Evolutionary conservation across 108 stramenopile species (phyloP).

Genomic region (Schizochytrium sp.): DNA sequence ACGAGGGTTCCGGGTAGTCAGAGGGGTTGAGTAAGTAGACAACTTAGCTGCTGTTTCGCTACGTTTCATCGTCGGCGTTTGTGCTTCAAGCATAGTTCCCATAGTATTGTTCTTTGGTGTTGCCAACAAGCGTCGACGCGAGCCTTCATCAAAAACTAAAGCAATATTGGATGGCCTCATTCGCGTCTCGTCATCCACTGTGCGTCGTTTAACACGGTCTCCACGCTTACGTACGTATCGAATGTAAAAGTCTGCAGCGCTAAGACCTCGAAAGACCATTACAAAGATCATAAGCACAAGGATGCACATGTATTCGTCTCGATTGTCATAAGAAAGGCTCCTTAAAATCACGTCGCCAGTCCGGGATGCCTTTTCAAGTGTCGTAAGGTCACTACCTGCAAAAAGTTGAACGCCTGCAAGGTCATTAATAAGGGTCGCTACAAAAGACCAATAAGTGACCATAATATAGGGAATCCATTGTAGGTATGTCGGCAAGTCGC

Average conservation of each 20-base stretch:
- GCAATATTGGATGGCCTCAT: not conserved
- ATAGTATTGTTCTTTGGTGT: slow-evolving; percentile 31
- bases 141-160: not conserved
- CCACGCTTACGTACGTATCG: slow-evolving; percentile 46
- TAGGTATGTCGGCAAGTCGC: slow-evolving; percentile 15
- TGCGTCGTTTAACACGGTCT: slow-evolving; percentile 5
- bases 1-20: not conserved
- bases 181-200: not conserved
- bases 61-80: slow-evolving; percentile 47
- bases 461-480: slow-evolving; percentile 16
- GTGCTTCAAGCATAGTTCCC: slow-evolving; percentile 54
- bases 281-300: not conserved
- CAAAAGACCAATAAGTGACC: slow-evolving; percentile 57
- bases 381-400: not conserved
- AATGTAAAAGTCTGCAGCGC: slow-evolving; percentile 5
- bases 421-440: slow-evolving; percentile 26
- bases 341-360: slow-evolving; percentile 11
- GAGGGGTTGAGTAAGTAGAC: not conserved
- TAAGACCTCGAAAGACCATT: not conserved
- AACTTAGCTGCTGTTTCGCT: not conserved
- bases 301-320: slow-evolving; percentile 21
- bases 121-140: not conserved
- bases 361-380: slow-evolving; percentile 12
- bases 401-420: not conserved
- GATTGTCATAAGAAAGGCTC: not conserved